These are phyloP conservation scores for Boechera divaricarpa DNA, from an alignment of 345 rosid species.

Conservation along the genomic window DNA sequence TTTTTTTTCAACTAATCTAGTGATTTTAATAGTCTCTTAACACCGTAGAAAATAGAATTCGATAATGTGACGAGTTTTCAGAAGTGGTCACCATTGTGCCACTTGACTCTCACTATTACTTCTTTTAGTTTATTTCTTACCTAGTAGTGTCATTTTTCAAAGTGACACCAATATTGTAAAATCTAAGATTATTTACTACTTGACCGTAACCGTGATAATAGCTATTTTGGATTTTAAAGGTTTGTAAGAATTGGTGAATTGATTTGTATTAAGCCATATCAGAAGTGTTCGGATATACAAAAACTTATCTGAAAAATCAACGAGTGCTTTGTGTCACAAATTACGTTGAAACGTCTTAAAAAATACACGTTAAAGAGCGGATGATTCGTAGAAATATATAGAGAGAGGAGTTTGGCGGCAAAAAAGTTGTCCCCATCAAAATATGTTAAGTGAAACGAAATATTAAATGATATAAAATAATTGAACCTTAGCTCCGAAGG, in stretches of 20 bases:
- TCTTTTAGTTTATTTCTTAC: not conserved
- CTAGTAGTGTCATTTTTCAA: not conserved
- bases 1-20: too few relatives aligned
- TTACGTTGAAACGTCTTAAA: not conserved
- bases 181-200: not conserved
- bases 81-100: too few relatives aligned
- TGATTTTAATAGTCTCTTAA: too few relatives aligned
- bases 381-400: not conserved
- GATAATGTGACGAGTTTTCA: too few relatives aligned
- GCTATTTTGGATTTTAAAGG: not conserved
- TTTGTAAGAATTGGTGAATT: not conserved
- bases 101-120: not conserved
- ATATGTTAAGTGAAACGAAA: slow-evolving; percentile 4
- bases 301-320: not conserved
- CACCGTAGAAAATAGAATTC: too few relatives aligned
- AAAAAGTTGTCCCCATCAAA: not conserved
- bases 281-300: slow-evolving; percentile 1
- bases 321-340: not conserved
- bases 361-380: slow-evolving; percentile 5
- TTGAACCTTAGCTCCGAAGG: slow-evolving; percentile 45
- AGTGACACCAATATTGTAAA: not conserved
- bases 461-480: slow-evolving; percentile 22
- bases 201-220: not conserved
- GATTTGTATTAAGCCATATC: not conserved
- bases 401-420: slow-evolving; percentile 31